Evolutionary conservation across 768 basidiomycete genomes (phyloP), one percentile per base, ranked within the genome.

Genomic region (Brasilioporus rufonigricans): DNA sequence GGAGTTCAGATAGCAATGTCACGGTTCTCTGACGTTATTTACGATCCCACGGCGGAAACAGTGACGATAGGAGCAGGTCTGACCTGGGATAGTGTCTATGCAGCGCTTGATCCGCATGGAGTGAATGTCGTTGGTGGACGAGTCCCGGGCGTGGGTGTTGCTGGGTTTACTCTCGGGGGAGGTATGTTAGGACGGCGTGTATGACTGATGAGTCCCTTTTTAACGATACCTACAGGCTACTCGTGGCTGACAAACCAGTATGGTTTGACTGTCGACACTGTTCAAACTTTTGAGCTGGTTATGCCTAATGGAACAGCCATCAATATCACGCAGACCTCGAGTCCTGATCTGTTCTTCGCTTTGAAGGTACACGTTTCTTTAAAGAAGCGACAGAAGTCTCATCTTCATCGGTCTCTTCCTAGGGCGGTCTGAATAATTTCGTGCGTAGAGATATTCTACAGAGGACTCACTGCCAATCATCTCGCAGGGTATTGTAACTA

Each of bases 351-450:
- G n/a, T n/a, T n/a, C n/a, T n/a, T n/a, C n/a, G 76, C 64, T 18
- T 61, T 80, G 21, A 77, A 72, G 63, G 78, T 76, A 56, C 8
- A n/a, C 49, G 3, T 1, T 23, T 41, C 3, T 38, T 14, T 7
- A 9, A 38, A 38, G 18, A 19, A 8, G 18, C 9, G 36, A 38
- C 8, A 19, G n/a, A n/a, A n/a, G n/a, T 18, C 18, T 18, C 7
- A 38, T 12, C 8, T 19, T 54, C 12, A 19, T 49, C 43, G 7
- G 33, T 49, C 16, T 21, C 13, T 32, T 21, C 2, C 2, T 49
- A 85, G 81, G 86, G 86, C 27, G 85, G 84, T 11, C 65, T 75
- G 57, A 85, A 87, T 57, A 87, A 87, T 58, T 86, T 83, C 54
- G 77, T 77, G 44, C 11, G 67, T 47, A 13, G 16, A n/a, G 21